Percentiles rank a stretch among this genome's conserved stretches.
Conservation (phyloP, 108 stramenopile species). For the Skeletonema marinoi region DNA sequence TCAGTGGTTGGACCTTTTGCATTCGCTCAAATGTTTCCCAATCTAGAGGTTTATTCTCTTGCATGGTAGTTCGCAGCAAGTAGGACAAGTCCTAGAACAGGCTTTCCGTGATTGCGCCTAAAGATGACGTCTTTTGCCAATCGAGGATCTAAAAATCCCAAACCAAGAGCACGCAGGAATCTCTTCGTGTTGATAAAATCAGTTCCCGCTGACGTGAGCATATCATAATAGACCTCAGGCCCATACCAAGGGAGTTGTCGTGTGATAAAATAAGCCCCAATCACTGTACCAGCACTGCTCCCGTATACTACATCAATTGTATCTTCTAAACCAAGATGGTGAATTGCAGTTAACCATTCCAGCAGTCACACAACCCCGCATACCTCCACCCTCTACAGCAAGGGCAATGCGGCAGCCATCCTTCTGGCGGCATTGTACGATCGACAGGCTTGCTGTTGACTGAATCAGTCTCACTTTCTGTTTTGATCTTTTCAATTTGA, state of each 20-base stretch:
- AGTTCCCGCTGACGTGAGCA: slow-evolving; percentile 77
- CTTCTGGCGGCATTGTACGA: slow-evolving; percentile 32
- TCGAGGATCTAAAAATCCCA: slow-evolving; percentile 87
- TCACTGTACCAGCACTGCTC: slow-evolving; percentile 85
- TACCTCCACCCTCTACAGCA: slow-evolving; percentile 95
- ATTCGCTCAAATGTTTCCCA: slow-evolving; percentile 85
- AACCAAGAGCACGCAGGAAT: slow-evolving; percentile 80
- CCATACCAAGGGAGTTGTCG: slow-evolving; percentile 90
- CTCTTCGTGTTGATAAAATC: slow-evolving; percentile 88
- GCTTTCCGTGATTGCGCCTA: slow-evolving; percentile 73
- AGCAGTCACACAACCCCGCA: slow-evolving; percentile 94
- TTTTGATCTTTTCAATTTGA: slow-evolving; percentile 37
- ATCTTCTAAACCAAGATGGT: slow-evolving; percentile 84
- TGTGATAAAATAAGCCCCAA: slow-evolving; percentile 88
- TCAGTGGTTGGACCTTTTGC: slow-evolving; percentile 87
- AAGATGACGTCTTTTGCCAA: slow-evolving; percentile 77
- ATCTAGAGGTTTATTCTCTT: slow-evolving; percentile 87
- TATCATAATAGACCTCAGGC: slow-evolving; percentile 95
- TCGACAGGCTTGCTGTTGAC: slow-evolving; percentile 3
- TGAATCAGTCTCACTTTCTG: slow-evolving; percentile 2
- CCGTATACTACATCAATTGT: slow-evolving; percentile 93
- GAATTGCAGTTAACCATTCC: slow-evolving; percentile 92
- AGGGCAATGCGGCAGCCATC: slow-evolving; percentile 84
- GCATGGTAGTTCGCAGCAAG: slow-evolving; percentile 80
- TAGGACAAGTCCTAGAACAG: slow-evolving; percentile 90